A percentile compares a stretch with the other conserved stretches of the same genome.
phyloP scores from a whole-genome alignment of 2,329 filamentous ascomycete genomes.

The Monosporascus sp. region DNA sequence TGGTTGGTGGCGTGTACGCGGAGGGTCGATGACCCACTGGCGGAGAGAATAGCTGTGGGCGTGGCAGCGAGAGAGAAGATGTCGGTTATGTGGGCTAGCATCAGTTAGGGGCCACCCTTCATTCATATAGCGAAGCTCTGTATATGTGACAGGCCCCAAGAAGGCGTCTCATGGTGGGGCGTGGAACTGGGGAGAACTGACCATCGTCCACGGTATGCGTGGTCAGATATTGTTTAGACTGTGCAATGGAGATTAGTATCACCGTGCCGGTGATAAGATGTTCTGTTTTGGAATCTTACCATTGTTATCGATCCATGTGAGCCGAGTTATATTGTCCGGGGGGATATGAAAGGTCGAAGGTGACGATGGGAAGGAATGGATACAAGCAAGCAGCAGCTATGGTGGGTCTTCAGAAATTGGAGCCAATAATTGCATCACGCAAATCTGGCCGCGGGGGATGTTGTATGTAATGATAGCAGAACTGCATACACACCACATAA shows the following conservation, averaged over 20 bases:
- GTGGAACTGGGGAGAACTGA: conserved; percentile 27
- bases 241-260: conserved; percentile 3
- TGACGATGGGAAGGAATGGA: conserved; percentile 1
- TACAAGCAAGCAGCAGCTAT: conserved; percentile 14
- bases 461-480: too few species aligned
- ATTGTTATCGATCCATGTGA: conserved; percentile 35
- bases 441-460: neutral
- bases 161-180: conserved; percentile 5
- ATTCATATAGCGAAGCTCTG: too few species aligned
- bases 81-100: conserved; percentile 71
- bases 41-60: conserved; percentile 68
- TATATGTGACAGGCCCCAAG: neutral
- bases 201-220: conserved; percentile 86
- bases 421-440: conserved; percentile 1
- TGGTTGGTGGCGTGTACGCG: conserved; percentile 72
- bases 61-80: conserved; percentile 82
- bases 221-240: conserved; percentile 99
- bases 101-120: neutral
- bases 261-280: neutral
- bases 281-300: conserved; percentile 21
- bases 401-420: conserved; percentile 16
- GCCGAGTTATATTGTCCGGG: conserved; percentile 10
- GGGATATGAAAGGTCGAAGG: conserved; percentile 8
- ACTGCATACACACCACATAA: neutral
- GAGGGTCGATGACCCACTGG: conserved; percentile 77